Base-by-base conservation (phyloP, 495 filamentous ascomycete species). In the Chlorociboria aeruginascens region DNA sequence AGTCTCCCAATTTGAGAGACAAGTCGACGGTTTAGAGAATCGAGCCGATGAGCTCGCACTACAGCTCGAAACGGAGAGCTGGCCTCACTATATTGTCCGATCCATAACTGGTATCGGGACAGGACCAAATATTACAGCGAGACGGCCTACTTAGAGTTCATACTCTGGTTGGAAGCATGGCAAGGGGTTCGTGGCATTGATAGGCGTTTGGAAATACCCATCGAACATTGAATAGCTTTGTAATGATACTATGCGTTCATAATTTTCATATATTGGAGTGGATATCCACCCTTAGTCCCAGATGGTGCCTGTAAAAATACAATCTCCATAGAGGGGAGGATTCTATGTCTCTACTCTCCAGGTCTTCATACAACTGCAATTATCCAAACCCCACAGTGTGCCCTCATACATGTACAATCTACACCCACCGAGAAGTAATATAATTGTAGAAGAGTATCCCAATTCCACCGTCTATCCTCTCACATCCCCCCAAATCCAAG, bases 11-110 rank as follows among this genome's bases (percentile, higher is more conserved):
- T 93, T 93, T 59, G 86, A 83, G 61, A 72, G 77, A 32, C 83
- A 88, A 58, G 88, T 98, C 2, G 69, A 75, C 36, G 77, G 83
- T 44, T 72, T 95, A 16, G 93, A 98, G 67, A 68, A 65, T 32
- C 73, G 83, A 37, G 79, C 86, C 0, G 76, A 77, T 35, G 79
- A 83, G 54, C 62, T 95, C n/a, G 81, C 75, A 69, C 65, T 44
- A 10, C 75, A 81, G 41, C 73, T 81, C 28, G 72, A 78, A 56
- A 78, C 73, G 48, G 76, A 84, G 58, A 75, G 72, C 55, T 75
- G 74, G 64, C 68, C 71, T 38, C 73, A 78, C 50, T 82, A 76
- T 75, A 65, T 69, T 31, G 64, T 79, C 10, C 64, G 78, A 49
- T 71, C 72, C 14, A 52, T 78, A 44, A 78, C 74, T 17, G 78